These are phyloP conservation scores for Colletotrichum nymphaeae DNA, from an alignment of 2,329 filamentous ascomycete genomes.

Conservation along the genomic window DNA sequence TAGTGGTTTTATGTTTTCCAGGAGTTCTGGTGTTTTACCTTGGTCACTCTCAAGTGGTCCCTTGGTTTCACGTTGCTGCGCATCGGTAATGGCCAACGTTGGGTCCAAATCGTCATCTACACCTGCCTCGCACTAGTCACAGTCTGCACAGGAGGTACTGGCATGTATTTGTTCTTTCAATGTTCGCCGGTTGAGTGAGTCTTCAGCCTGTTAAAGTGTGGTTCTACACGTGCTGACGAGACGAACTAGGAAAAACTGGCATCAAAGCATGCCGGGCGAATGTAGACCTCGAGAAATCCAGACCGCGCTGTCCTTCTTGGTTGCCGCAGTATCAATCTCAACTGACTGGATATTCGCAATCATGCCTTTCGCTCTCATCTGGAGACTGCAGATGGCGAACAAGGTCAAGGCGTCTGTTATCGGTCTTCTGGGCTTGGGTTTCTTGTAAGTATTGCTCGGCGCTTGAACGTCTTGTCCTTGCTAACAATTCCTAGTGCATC, in stretches of 20 bases:
- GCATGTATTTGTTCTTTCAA: conserved; percentile 33
- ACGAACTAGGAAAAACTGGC: conserved; percentile 22
- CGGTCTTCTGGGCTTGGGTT: conserved; percentile 22
- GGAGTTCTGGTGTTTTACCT: conserved; percentile 33
- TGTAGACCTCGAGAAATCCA: conserved; percentile 26
- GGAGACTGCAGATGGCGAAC: conserved; percentile 28
- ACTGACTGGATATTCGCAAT: conserved; percentile 32
- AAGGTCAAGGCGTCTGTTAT: conserved; percentile 26
- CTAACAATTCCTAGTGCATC: conserved; percentile 20
- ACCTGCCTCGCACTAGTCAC: conserved; percentile 24
- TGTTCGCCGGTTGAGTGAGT: conserved; percentile 31
- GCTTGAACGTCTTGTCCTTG: not conserved
- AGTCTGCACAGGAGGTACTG: conserved; percentile 30
- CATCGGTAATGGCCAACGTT: conserved; percentile 26
- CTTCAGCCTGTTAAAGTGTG: accelerated
- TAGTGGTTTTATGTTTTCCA: conserved; percentile 33
- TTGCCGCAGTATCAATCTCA: conserved; percentile 27
- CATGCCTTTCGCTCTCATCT: conserved; percentile 28
- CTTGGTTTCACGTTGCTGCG: conserved; percentile 29
- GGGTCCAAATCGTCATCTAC: conserved; percentile 30
- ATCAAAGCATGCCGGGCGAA: not conserved
- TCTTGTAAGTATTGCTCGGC: conserved; percentile 6
- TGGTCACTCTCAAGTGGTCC: conserved; percentile 28
- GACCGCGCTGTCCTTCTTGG: conserved; percentile 27
- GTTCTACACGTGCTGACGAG: not conserved